These are phyloP conservation scores for Xenosphaeropsis pyriputrescens DNA, from an alignment of 2,329 filamentous ascomycete genomes.

Conservation along the genomic window DNA sequence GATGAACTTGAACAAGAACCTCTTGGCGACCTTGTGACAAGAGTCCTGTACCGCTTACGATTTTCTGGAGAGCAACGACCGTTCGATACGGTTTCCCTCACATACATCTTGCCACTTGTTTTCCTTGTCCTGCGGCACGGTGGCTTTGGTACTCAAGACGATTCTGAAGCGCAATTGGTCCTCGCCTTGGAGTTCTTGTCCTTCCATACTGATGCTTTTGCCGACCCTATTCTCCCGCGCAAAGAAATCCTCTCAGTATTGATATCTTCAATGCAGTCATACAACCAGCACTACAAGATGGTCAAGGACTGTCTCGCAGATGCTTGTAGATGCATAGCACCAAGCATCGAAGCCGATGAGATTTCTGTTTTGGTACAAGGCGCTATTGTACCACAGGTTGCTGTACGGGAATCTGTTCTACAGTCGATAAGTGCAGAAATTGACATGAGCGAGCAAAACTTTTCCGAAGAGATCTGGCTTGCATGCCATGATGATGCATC, in stretches of 20 bases:
- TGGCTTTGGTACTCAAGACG: constrained; percentile 64
- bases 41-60: constrained; percentile 78
- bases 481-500: constrained; percentile 81
- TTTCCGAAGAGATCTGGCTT: constrained; percentile 86
- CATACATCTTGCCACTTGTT: constrained; percentile 73
- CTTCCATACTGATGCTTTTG: constrained; percentile 72
- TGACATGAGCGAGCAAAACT: constrained; percentile 75
- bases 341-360: constrained; percentile 63
- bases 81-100: constrained; percentile 76
- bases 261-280: constrained; percentile 72
- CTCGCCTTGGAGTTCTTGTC: constrained; percentile 78
- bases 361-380: constrained; percentile 65
- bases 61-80: constrained; percentile 90
- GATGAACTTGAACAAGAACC: constrained; percentile 62
- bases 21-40: constrained; percentile 72
- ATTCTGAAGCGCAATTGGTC: constrained; percentile 78
- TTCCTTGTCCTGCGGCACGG: constrained; percentile 67
- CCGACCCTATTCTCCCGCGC: constrained; percentile 63
- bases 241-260: constrained; percentile 57
- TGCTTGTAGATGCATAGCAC: constrained; percentile 69
- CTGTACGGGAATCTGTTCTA: constrained; percentile 71
- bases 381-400: constrained; percentile 60
- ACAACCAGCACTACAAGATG: constrained; percentile 86
- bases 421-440: constrained; percentile 86
- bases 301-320: constrained; percentile 88